Percentiles rank a stretch among this genome's conserved stretches.
phyloP scores from a whole-genome alignment of 1,284 basidiomycete species.

The Xerocomus cyaneibrunnescens region DNA sequence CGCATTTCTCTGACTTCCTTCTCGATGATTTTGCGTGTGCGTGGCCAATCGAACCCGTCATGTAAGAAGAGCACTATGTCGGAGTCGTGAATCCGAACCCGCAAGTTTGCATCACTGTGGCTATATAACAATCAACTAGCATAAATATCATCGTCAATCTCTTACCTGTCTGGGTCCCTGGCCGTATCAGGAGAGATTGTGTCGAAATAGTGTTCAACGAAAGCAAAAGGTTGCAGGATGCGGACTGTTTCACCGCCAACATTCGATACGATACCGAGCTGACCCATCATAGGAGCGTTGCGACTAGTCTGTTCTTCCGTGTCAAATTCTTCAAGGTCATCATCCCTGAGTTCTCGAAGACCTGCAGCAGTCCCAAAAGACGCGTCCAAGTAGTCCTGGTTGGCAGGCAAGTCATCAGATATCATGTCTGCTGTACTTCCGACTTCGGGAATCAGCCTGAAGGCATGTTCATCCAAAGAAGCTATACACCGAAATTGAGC shows the following conservation, averaged over 20 bases:
- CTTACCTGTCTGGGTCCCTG: constrained; percentile 50
- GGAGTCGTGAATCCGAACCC: constrained; percentile 58
- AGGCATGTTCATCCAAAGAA: constrained; percentile 85
- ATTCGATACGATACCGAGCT: constrained; percentile 55
- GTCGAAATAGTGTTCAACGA: constrained; percentile 75
- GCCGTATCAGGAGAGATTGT: constrained; percentile 55
- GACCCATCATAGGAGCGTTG: constrained; percentile 25
- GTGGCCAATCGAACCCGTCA: constrained; percentile 92
- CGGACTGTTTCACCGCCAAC: constrained; percentile 85
- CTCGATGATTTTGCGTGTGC: constrained; percentile 85
- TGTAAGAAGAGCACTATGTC: constrained; percentile 73
- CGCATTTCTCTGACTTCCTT: constrained; percentile 88
- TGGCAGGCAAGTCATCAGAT: constrained; percentile 86
- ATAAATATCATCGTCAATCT: constrained; percentile 7
- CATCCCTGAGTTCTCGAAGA: constrained; percentile 65
- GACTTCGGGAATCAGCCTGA: constrained; percentile 69
- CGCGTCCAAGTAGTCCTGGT: constrained; percentile 84
- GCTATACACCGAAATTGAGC: constrained; percentile 41
- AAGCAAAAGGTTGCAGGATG: constrained; percentile 63
- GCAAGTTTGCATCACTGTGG: constrained; percentile 48
- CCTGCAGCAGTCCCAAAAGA: constrained; percentile 78
- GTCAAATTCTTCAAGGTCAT: constrained; percentile 69
- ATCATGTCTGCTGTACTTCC: constrained; percentile 86
- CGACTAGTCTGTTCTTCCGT: constrained; percentile 40
- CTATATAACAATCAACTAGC: constrained; percentile 32